Evolutionary conservation across 371 early-diverging fungal species (phyloP), one percentile per base, ranked within the genome.

Genomic region (Circinella minor): DNA sequence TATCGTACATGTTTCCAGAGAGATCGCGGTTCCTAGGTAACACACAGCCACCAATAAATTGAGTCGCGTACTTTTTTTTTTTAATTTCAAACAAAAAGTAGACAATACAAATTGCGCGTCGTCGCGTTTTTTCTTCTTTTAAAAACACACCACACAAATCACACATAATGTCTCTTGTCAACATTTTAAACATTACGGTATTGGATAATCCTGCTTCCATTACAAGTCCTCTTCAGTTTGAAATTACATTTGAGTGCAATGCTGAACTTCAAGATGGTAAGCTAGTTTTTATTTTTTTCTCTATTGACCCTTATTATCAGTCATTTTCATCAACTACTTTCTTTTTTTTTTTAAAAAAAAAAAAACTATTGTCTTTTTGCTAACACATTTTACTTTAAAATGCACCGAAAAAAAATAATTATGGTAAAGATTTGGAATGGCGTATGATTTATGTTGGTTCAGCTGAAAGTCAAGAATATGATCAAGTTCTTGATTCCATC

Each of bases 171-270:
- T 90, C 93, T 69, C 80, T 94, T 64, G 95, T 96, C 69, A 92
- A 90, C 77, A 92, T 96, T 74, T 83, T 91, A 36, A 91, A 95
- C 77, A 89, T 97, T 79, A 79, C 93, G 82, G 89, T 97, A 68
- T 82, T 92, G 55, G 89, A 95, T 77, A 95, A 95, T 71, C 93
- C 95, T 55, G 83, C 93, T 37, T 81, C 85, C 55, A 96, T 96
- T 73, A 81, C 85, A 63, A 87, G 89, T 66, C 91, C 92, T 14
- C 94, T 95, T 79, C 88, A 91, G 73, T 93, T 99, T 71, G 98
- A 97, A 81, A 96, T 99, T 67, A 98, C 97, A 5, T 97, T 99
- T 81, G 99, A 99, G 74, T 96, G 97, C 80, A 86, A 95, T 55
- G 86, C 92, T 7, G 90, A 90, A 68, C 88, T 99, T 9, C 74